These are phyloP conservation scores for Acanthamoeba triangularis DNA, from an alignment of 208 protist species.

Conservation along the genomic window DNA sequence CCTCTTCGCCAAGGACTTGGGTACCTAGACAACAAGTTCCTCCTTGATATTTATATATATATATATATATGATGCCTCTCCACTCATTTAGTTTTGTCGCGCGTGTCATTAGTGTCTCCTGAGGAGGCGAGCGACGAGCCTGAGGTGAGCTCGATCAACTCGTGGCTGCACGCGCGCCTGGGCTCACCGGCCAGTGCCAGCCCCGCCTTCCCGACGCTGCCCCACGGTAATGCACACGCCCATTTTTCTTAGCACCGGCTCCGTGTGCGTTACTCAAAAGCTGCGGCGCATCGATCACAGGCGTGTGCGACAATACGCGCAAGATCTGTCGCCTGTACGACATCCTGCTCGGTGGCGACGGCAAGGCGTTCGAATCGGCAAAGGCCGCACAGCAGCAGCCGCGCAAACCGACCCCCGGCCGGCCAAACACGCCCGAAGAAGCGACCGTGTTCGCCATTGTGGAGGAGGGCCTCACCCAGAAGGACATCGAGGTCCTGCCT, in stretches of 20 bases:
- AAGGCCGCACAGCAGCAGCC: background rate
- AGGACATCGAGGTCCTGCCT: constrained; percentile 80
- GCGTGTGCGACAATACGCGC: background rate
- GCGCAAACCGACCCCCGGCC: no score
- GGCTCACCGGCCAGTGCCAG: no score
- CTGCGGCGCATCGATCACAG: background rate
- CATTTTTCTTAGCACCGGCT: background rate
- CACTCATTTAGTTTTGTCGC: background rate
- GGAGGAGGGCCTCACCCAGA: constrained; percentile 43
- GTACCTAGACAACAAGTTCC: background rate
- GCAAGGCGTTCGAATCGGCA: background rate
- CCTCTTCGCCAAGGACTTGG: background rate
- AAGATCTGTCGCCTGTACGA: constrained; percentile 37
- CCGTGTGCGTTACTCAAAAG: background rate
- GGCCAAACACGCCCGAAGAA: background rate
- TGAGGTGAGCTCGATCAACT: background rate
- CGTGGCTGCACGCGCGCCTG: background rate
- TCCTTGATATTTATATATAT: background rate
- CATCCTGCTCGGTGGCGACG: constrained; percentile 38
- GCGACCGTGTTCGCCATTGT: constrained; percentile 79
- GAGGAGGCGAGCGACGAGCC: background rate
- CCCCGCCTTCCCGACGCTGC: background rate
- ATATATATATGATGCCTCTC: background rate
- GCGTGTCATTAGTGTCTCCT: background rate
- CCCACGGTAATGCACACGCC: background rate